Percentiles rank a stretch among this genome's conserved stretches.
Conservation (phyloP, 257 asterid species). For the Solanum piurae region DNA sequence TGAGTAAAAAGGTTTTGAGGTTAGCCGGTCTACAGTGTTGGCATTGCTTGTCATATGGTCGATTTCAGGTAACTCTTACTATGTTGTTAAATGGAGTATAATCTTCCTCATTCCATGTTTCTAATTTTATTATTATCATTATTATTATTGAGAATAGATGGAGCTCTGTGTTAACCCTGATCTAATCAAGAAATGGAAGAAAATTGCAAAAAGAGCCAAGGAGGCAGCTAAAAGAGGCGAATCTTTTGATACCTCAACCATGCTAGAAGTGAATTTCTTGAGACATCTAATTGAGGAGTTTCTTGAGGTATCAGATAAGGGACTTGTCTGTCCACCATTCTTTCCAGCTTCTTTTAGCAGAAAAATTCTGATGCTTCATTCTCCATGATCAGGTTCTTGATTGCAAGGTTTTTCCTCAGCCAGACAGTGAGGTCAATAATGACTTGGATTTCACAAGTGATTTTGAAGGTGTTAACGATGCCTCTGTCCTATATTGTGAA, state of each 20-base stretch:
- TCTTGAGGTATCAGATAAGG: slow-evolving; percentile 46
- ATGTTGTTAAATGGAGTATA: neutral
- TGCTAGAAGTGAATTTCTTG: slow-evolving; percentile 67
- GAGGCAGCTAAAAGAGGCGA: slow-evolving; percentile 54
- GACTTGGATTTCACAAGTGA: slow-evolving; percentile 19
- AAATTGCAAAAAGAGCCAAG: slow-evolving; percentile 61
- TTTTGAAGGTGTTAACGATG: slow-evolving; percentile 45
- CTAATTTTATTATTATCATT: slow-evolving; percentile 7
- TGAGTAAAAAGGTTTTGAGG: slow-evolving; percentile 78
- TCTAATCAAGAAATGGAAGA: slow-evolving; percentile 74
- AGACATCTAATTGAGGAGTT: slow-evolving; percentile 83
- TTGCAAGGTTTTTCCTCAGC: slow-evolving; percentile 49
- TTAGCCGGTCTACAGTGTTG: slow-evolving; percentile 88
- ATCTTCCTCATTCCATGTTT: neutral
- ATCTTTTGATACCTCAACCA: slow-evolving; percentile 40
- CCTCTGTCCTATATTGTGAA: slow-evolving; percentile 79
- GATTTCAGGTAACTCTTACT: slow-evolving; percentile 64
- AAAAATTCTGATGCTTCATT: slow-evolving; percentile 9
- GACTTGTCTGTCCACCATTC: neutral
- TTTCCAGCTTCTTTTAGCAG: slow-evolving; percentile 2
- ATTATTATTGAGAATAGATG: slow-evolving; percentile 37
- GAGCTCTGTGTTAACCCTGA: slow-evolving; percentile 78
- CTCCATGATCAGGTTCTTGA: slow-evolving; percentile 59
- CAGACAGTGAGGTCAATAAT: slow-evolving; percentile 25
- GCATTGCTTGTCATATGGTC: slow-evolving; percentile 90